Conservation (phyloP, 148 eudicot genomes). For the Selenicereus undatus region DNA sequence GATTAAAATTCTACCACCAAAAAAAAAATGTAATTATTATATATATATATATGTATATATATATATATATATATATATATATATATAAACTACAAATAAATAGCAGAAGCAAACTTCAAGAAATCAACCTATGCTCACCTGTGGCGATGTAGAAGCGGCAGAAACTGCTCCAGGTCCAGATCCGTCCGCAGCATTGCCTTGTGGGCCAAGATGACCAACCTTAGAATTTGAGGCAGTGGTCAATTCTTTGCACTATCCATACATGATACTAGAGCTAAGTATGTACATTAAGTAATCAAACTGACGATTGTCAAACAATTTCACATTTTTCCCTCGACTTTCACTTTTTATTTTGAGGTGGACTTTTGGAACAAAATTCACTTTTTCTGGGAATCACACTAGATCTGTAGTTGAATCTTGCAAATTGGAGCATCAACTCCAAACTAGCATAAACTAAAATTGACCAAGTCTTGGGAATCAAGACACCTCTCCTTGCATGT, state of each 20-base stretch:
- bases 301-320: no score
- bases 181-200: conserved; percentile 44
- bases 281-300: no score
- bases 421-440: no score
- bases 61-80: no score
- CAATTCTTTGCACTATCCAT: not conserved
- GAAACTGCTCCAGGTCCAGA: conserved; percentile 41
- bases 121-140: conserved; percentile 29
- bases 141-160: conserved; percentile 40
- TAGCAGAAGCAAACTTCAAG: not conserved
- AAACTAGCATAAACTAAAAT: not conserved
- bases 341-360: not conserved
- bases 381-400: not conserved
- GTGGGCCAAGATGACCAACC: conserved; percentile 46
- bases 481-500: not conserved
- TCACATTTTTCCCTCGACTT: no score
- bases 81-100: not conserved
- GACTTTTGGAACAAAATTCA: not conserved
- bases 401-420: no score
- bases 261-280: not conserved
- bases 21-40: not conserved
- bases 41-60: no score
- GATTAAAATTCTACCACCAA: conserved; percentile 37
- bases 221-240: conserved; percentile 18
- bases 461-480: not conserved